A percentile compares a stretch with the other conserved stretches of the same genome.
These are phyloP conservation scores for Aphanomyces euteiches DNA, from an alignment of 352 stramenopile genomes.

Conservation along the genomic window DNA sequence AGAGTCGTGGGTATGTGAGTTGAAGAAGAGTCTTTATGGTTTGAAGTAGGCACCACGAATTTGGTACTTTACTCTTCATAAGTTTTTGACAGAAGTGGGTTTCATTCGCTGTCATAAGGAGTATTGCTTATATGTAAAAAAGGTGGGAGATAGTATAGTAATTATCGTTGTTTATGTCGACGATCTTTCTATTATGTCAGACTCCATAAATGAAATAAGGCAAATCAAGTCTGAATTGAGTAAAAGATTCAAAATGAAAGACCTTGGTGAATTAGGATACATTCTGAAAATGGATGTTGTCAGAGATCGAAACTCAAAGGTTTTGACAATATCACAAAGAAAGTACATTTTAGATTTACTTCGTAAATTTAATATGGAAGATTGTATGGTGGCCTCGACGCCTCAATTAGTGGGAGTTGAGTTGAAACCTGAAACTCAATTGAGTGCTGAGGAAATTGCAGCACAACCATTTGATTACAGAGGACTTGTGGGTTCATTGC, in stretches of 20 bases:
- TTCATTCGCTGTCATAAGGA: slow-evolving; percentile 1
- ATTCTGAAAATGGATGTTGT: slow-evolving; percentile 32
- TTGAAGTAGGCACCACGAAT: not conserved
- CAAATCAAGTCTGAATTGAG: slow-evolving; percentile 32
- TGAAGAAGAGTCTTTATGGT: not conserved
- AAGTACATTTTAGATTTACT: too few relatives aligned
- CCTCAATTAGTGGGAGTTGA: too few relatives aligned
- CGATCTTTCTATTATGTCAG: too few relatives aligned
- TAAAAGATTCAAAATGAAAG: slow-evolving; percentile 39
- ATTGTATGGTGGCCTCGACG: too few relatives aligned
- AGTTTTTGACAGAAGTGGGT: not conserved
- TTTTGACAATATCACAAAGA: not conserved
- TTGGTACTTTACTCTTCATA: not conserved
- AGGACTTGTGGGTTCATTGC: too few relatives aligned
- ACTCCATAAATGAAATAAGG: slow-evolving; percentile 19
- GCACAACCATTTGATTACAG: not conserved
- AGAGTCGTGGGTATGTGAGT: not conserved
- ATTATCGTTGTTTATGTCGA: too few relatives aligned
- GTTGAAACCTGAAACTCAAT: too few relatives aligned
- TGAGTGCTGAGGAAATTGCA: not conserved
- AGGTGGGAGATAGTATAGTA: not conserved
- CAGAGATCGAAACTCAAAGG: not conserved
- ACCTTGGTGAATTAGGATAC: slow-evolving; percentile 14
- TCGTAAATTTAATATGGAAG: too few relatives aligned
- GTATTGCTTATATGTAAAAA: not conserved